Percentiles rank a stretch among this genome's conserved stretches.
Evolutionary conservation across 805 yeast species (phyloP).

Genomic region (Torulaspora microellipsoides): DNA sequence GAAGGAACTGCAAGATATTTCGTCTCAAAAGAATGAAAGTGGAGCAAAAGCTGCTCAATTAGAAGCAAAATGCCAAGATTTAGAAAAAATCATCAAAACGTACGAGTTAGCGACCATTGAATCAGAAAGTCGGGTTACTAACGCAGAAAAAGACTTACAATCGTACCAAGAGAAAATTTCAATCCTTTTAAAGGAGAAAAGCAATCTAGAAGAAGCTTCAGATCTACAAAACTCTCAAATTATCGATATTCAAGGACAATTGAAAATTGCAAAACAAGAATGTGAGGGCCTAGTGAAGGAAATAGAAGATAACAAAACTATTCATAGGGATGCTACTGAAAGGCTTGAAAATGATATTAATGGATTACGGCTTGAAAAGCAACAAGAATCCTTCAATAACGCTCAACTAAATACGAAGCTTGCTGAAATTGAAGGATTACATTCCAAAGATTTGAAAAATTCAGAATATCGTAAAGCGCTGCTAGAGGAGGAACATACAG

Average conservation of each 20-base stretch:
- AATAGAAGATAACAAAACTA: not conserved
- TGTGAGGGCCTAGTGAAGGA: not conserved
- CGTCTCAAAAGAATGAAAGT: not conserved
- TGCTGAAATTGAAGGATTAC: too few species aligned
- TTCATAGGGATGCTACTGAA: not conserved
- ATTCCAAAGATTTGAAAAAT: too few species aligned
- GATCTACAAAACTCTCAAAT: not conserved
- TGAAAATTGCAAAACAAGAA: not conserved
- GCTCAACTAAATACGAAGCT: too few species aligned
- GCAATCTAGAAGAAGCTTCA: not conserved
- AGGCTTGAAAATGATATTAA: not conserved
- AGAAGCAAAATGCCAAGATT: not conserved
- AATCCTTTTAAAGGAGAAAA: not conserved
- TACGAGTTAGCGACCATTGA: not conserved
- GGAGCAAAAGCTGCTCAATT: not conserved
- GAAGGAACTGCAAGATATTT: not conserved
- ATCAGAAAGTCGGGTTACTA: not conserved
- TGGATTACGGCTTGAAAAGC: not conserved
- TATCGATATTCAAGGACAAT: not conserved
- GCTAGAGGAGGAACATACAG: too few species aligned
- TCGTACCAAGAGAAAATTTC: not conserved
- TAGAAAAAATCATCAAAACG: not conserved
- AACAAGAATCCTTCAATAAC: not conserved
- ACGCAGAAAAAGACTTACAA: not conserved
- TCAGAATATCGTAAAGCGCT: too few species aligned